Evolutionary conservation across 2,329 filamentous ascomycete genomes (phyloP), one percentile per base, ranked within the genome.

Genomic region (Pyrenophora seminiperda): DNA sequence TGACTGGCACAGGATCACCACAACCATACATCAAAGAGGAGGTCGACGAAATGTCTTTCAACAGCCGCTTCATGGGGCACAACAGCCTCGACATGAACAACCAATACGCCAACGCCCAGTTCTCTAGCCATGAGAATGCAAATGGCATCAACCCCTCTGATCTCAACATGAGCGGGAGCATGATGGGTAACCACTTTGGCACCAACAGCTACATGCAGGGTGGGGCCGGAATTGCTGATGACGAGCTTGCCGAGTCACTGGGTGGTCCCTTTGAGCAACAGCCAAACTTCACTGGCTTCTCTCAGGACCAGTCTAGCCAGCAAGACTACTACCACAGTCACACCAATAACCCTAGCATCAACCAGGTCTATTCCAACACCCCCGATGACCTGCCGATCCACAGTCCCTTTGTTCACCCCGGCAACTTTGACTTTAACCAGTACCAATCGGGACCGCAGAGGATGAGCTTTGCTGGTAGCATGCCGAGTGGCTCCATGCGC

Each of bases 341-440:
- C 50, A 50, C 62, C 33, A 72, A 61, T 54, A 65, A 89, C 58
- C 83, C 86, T 39, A 86, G 88, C 50, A 85, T 91, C 67, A 88
- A 89, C 58, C 72, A 74, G 66, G 85, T 90, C 54, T 97, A 89
- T 74, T 96, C 93, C 15, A 90, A 90, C 71, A 96, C 92, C 2
- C 92, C 93, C 3, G 93, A 97, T 54, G 91, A 91, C 43, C 88
- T 91, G 44, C 91, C 93, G 5, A 93, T 96, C 53, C 90, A 95
- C 67, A 97, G 91, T 65, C 93, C 93, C 0, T 97, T 91, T 66
- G 83, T 89, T 33, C 84, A 88, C 44, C 78, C 77, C 2, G 60
- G 63, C 62, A 86, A 83, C 67, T 94, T 92, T 77, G 88, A 86
- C 74, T 88, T 89, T 66, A 81, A 81, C 29, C 89, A 91, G 58